A percentile compares a stretch with the other conserved stretches of the same genome.
Evolutionary conservation across 2,329 filamentous ascomycete genomes (phyloP).

Genomic region (Pseudogymnoascus sp.): DNA sequence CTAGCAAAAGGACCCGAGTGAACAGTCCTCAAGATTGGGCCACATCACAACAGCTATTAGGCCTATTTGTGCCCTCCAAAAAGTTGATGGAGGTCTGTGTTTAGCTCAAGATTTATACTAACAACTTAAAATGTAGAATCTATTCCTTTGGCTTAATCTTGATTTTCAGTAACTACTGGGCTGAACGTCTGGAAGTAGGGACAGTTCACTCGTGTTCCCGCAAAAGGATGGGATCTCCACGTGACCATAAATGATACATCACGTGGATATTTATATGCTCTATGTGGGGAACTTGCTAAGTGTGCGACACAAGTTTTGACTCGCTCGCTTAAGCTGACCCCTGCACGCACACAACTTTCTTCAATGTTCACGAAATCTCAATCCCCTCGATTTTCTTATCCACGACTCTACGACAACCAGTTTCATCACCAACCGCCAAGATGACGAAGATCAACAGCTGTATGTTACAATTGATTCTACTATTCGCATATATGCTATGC

Average conservation of each 20-base stretch:
- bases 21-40: background rate
- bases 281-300: background rate
- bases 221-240: background rate
- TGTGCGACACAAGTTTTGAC: background rate
- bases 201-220: too few relatives aligned
- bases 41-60: background rate
- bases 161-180: background rate
- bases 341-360: conserved; percentile 2
- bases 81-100: background rate
- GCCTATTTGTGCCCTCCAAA: background rate
- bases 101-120: too few relatives aligned
- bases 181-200: background rate
- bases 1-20: background rate
- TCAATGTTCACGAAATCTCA: conserved; percentile 5
- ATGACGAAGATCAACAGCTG: conserved; percentile 65
- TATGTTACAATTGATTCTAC: conserved; percentile 30
- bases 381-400: conserved; percentile 4
- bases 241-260: background rate
- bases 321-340: conserved; percentile 4
- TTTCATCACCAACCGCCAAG: conserved; percentile 34
- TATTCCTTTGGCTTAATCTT: background rate
- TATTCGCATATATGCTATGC: background rate
- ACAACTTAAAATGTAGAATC: background rate
- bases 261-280: background rate
- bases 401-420: conserved; percentile 18